phyloP scores from a whole-genome alignment of 129 eudicot species.

The Artemisia annua region DNA sequence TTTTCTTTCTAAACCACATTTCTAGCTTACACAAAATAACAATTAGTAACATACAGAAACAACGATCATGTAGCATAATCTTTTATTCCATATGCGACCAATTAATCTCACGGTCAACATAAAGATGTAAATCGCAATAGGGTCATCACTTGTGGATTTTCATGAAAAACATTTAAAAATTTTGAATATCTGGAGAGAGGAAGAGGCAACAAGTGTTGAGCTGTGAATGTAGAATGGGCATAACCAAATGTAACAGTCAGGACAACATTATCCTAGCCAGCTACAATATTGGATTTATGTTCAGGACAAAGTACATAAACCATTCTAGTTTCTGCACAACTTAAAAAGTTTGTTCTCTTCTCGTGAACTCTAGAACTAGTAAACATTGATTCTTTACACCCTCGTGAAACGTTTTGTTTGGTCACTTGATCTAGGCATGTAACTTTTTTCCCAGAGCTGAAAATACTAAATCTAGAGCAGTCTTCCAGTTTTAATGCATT shows the following conservation, averaged over 20 bases:
- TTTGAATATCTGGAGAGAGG: constrained; percentile 5
- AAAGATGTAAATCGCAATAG: too few species aligned
- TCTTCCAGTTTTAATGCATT: not conserved
- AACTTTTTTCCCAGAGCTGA: not conserved
- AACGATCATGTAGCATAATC: too few species aligned
- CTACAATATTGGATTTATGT: constrained; percentile 45
- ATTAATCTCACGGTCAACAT: too few species aligned
- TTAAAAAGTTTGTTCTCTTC: constrained; percentile 26
- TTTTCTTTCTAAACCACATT: too few species aligned
- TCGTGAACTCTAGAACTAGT: constrained; percentile 24
- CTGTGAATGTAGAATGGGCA: constrained; percentile 18
- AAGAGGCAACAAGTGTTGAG: constrained; percentile 27
- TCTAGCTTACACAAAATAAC: not conserved
- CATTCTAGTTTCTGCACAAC: not conserved
- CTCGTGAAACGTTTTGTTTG: constrained; percentile 22
- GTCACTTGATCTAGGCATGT: constrained; percentile 24
- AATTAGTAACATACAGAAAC: constrained; percentile 14
- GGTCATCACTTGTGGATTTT: too few species aligned
- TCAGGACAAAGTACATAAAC: constrained; percentile 32
- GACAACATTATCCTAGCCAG: constrained; percentile 17
- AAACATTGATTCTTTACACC: constrained; percentile 16
- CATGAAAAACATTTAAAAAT: not conserved
- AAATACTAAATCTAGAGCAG: not conserved
- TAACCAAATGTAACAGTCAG: constrained; percentile 41
- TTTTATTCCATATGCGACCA: too few species aligned